Base-by-base conservation (phyloP, 1,139 yeast genomes). In the Candida buenavistaensis region DNA sequence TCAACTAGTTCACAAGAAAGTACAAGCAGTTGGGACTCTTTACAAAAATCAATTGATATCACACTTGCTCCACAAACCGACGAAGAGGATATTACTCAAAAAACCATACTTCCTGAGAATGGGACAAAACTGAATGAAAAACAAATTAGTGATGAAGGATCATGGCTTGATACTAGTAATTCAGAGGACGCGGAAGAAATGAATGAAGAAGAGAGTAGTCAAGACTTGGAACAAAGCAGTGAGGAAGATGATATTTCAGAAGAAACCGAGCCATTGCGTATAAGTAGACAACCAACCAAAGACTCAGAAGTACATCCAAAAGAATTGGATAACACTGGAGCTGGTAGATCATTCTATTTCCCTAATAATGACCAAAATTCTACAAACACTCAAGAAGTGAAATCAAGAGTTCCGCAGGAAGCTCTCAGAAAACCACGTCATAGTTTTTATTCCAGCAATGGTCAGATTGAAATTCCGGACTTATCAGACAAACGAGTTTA, bases 391-490 rank as follows among this genome's bases (percentile, higher is more conserved):
- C 47, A 53, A 14, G 47, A 49, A 14, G 45, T 57, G 2, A 52
- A 50, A 32, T 24, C 20, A 9, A 35, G 27, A 19, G 30, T 26
- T 2, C 14, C 22, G 6, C 9, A 29, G 10, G 30, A 21, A 3
- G 43, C 39, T 17, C 31, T 44, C 16, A 44, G 47, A 6, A 45
- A 40, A 32, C 49, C 64, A 1, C 50, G 62, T 32, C 36, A 41
- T 32, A 61, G 64, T 35, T 60, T 51, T 37, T 44, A 53, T 23
- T 54, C 65, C 1, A 43, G 46, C 3, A 36, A 52, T 1, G 75
- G 75, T 2, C 72, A 68, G 38, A 70, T 70, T 22, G 72, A 68
- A 39, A 70, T 70, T 15, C 75, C 76, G 0, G 68, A 68, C 32
- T 54, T 66, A 24, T 50, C 55, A 33, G 60, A 57, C 36, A 51